These are phyloP conservation scores for Trichosporon inkin DNA, from an alignment of 1,284 basidiomycete species.

Conservation along the genomic window DNA sequence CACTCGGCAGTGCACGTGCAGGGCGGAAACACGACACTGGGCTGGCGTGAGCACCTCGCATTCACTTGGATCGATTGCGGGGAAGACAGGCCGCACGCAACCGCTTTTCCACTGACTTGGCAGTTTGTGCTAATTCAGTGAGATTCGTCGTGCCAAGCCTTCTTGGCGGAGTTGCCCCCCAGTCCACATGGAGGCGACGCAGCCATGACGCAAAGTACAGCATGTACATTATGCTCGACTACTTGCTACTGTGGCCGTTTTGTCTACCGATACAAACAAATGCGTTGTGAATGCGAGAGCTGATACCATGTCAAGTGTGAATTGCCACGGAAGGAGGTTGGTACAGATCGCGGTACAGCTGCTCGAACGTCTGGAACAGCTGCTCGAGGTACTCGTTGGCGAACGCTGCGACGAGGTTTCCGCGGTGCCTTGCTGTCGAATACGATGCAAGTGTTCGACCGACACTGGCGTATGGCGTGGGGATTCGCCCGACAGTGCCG, in stretches of 20 bases:
- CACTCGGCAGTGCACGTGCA: too few species aligned
- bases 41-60: too few species aligned
- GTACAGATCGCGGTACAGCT: not conserved
- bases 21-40: too few species aligned
- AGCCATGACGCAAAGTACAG: not conserved
- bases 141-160: too few species aligned
- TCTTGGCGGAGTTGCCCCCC: too few species aligned
- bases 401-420: not conserved
- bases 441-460: not conserved
- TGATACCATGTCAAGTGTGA: not conserved
- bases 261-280: not conserved
- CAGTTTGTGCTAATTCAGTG: too few species aligned
- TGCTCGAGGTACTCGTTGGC: not conserved
- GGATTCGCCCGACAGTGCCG: conserved; percentile 1
- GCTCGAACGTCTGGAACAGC: not conserved
- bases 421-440: not conserved
- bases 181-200: not conserved
- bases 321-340: not conserved
- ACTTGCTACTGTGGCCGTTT: too few species aligned
- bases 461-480: not conserved
- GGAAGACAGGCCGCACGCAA: too few species aligned
- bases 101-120: too few species aligned
- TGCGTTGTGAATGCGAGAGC: not conserved
- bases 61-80: too few species aligned
- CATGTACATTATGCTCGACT: not conserved